phyloP scores from a whole-genome alignment of 148 eudicot genomes.

The Oxyria digyna region DNA sequence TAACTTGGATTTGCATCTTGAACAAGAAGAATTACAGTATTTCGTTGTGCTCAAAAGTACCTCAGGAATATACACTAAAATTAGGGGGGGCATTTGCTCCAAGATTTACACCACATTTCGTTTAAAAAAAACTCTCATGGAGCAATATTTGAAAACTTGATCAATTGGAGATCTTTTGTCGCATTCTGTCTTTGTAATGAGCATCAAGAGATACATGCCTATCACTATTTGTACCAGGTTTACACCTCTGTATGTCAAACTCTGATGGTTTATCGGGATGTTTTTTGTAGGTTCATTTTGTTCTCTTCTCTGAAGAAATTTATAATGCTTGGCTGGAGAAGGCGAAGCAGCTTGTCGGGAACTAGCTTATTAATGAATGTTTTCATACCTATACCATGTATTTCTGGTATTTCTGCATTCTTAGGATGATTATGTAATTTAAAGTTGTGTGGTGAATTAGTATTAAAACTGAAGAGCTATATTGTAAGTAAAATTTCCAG shows the following conservation, averaged over 20 bases:
- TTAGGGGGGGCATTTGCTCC: background rate
- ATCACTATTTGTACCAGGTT: background rate
- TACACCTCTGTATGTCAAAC: background rate
- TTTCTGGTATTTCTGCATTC: background rate
- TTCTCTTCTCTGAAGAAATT: slow-evolving; percentile 62
- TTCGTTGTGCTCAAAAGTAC: too few relatives aligned
- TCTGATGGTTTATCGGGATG: slow-evolving; percentile 2
- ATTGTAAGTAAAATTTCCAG: background rate
- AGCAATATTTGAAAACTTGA: background rate
- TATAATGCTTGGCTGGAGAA: slow-evolving; percentile 62
- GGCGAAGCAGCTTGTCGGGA: slow-evolving; percentile 19
- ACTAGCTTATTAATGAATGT: background rate
- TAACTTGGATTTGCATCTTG: background rate
- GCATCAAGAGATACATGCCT: background rate
- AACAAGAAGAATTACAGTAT: too few relatives aligned
- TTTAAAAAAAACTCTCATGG: too few relatives aligned
- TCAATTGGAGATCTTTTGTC: background rate
- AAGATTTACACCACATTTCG: background rate
- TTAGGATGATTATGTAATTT: background rate
- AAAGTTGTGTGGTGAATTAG: background rate
- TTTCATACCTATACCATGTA: background rate
- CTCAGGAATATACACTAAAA: too few relatives aligned
- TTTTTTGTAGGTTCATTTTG: slow-evolving; percentile 66
- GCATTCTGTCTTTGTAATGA: background rate
- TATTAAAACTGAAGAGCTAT: too few relatives aligned